phyloP scores from a whole-genome alignment of 345 rosid species.

The Eucalyptus melliodora region DNA sequence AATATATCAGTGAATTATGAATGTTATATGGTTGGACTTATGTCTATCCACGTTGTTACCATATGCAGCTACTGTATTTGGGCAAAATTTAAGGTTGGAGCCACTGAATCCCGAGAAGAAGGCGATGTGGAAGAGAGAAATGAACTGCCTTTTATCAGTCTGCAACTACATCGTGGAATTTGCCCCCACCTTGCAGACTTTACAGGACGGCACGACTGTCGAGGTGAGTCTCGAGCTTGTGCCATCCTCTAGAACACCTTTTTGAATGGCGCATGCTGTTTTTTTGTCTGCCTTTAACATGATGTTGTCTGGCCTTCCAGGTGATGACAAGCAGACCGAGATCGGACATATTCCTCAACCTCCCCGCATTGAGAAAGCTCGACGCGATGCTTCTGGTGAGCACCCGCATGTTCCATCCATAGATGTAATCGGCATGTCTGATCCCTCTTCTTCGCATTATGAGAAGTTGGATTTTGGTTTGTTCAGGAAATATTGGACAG shows the following conservation, averaged over 20 bases:
- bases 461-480: neutral
- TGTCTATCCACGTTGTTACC: neutral
- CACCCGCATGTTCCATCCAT: neutral
- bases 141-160: constrained; percentile 77
- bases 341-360: constrained; percentile 35
- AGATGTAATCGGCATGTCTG: neutral
- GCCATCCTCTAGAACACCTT: neutral
- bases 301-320: neutral
- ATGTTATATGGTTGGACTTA: neutral
- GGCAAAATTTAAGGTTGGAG: constrained; percentile 69
- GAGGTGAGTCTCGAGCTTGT: constrained; percentile 30
- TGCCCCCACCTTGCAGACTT: constrained; percentile 43
- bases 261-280: neutral
- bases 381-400: constrained; percentile 34
- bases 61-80: constrained; percentile 77
- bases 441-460: neutral
- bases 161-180: constrained; percentile 81
- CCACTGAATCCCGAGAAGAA: constrained; percentile 79
- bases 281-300: neutral
- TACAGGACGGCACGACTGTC: constrained; percentile 42
- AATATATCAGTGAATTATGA: neutral
- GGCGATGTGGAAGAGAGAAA: constrained; percentile 83
- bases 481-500: constrained; percentile 25
- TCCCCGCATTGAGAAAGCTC: constrained; percentile 51
- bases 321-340: constrained; percentile 36